phyloP scores from a whole-genome alignment of 139 green algal genomes.

The Picochlorum costavermella region DNA sequence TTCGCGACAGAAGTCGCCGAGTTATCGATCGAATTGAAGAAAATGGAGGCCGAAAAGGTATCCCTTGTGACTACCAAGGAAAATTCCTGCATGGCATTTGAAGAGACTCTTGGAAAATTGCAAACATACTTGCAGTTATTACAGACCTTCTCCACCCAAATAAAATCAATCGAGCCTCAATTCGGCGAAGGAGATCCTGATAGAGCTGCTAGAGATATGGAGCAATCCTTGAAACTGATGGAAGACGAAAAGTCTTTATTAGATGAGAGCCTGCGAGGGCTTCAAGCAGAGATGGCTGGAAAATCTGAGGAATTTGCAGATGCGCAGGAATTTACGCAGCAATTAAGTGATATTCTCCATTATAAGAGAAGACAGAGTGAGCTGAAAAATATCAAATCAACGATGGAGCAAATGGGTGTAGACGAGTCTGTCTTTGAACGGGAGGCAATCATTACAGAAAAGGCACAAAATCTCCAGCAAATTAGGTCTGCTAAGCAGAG shows the following conservation, averaged over 20 bases:
- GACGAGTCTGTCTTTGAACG: constrained; percentile 4
- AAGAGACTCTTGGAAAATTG: too few relatives aligned
- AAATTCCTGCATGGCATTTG: too few relatives aligned
- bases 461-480: background rate
- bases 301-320: constrained; percentile 8
- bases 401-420: constrained; percentile 13
- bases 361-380: constrained; percentile 24
- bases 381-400: constrained; percentile 25
- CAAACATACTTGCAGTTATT: too few relatives aligned
- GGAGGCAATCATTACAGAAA: background rate
- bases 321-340: constrained; percentile 16
- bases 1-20: constrained; percentile 6
- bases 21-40: background rate
- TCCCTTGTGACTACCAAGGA: too few relatives aligned
- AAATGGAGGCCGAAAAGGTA: background rate
- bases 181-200: too few relatives aligned
- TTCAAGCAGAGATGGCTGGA: constrained; percentile 9
- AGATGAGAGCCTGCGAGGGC: constrained; percentile 17
- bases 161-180: too few relatives aligned
- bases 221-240: too few relatives aligned
- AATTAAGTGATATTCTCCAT: constrained; percentile 35
- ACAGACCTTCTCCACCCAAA: too few relatives aligned
- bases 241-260: constrained; percentile 9
- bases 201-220: too few relatives aligned
- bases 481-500: background rate